Conservation (phyloP, 2,329 filamentous ascomycete species). For the Penicillium sp. region DNA sequence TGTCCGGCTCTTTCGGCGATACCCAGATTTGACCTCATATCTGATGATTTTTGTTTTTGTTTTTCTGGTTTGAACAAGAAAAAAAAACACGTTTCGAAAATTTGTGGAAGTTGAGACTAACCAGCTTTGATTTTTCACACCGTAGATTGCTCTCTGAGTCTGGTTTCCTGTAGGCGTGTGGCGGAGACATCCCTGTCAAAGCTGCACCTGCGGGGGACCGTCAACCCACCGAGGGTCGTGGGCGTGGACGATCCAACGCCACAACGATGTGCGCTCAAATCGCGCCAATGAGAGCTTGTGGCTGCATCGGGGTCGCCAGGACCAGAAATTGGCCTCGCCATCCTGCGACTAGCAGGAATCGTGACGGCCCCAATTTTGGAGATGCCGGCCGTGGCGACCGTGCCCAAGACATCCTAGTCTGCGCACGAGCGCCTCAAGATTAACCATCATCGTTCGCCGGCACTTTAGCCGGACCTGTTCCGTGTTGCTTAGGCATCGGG, state of each 20-base stretch:
- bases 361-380: constrained; percentile 7
- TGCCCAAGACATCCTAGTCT: constrained; percentile 16
- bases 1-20: constrained; percentile 33
- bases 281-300: constrained; percentile 21
- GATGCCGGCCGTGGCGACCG: constrained; percentile 16
- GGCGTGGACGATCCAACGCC: constrained; percentile 16
- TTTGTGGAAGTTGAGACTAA: constrained; percentile 38
- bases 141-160: constrained; percentile 54
- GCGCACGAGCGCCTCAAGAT: constrained; percentile 8
- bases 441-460: constrained; percentile 3
- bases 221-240: constrained; percentile 18
- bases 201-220: constrained; percentile 26
- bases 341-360: constrained; percentile 11
- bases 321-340: constrained; percentile 14
- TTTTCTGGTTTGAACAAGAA: constrained; percentile 17
- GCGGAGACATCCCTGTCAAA: constrained; percentile 26
- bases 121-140: constrained; percentile 31
- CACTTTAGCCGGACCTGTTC: background rate
- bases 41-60: constrained; percentile 9
- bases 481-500: background rate
- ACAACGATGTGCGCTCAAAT: constrained; percentile 15
- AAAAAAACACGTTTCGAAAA: constrained; percentile 21
- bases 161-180: constrained; percentile 48
- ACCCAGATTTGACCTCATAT: constrained; percentile 35
- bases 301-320: constrained; percentile 10